Conservation (phyloP, 495 filamentous ascomycete species). For the Trichoderma erinaceum region DNA sequence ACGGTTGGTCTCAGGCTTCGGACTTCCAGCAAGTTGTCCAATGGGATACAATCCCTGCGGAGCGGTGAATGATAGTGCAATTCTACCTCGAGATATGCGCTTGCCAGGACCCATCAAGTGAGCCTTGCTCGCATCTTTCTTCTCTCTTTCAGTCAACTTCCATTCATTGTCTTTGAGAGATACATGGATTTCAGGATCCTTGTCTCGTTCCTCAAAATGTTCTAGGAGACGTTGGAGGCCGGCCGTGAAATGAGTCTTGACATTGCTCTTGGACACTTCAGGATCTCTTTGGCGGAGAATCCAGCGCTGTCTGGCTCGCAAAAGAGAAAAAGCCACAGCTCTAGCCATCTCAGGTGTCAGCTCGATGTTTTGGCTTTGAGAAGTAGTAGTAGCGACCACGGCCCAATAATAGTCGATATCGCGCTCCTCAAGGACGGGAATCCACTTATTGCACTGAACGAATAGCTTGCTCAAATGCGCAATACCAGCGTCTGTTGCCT, state of each 20-base stretch:
- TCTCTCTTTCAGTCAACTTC: not conserved
- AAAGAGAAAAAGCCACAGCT: not conserved
- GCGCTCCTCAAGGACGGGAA: not conserved
- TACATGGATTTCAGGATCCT: not conserved
- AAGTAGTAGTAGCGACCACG: not conserved
- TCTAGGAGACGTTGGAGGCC: not conserved
- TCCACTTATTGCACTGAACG: conserved; percentile 3
- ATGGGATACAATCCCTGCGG: not conserved
- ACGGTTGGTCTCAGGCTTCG: not conserved
- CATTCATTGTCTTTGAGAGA: not conserved
- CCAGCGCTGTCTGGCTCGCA: conserved; percentile 1
- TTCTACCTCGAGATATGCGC: not conserved
- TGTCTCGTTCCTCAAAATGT: not conserved
- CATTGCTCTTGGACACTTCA: not conserved
- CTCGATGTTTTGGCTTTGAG: not conserved
- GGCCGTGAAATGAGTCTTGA: not conserved
- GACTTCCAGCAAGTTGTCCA: not conserved
- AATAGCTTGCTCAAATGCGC: not conserved
- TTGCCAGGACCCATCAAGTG: not conserved
- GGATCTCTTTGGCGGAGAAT: not conserved
- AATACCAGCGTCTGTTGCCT: not conserved
- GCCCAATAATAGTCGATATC: not conserved
- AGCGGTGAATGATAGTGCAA: not conserved
- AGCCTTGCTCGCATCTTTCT: not conserved
- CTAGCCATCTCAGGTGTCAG: not conserved